These are phyloP conservation scores for Magnaporthiopsis rhizophila DNA, from an alignment of 2,329 filamentous ascomycete genomes.

Conservation along the genomic window DNA sequence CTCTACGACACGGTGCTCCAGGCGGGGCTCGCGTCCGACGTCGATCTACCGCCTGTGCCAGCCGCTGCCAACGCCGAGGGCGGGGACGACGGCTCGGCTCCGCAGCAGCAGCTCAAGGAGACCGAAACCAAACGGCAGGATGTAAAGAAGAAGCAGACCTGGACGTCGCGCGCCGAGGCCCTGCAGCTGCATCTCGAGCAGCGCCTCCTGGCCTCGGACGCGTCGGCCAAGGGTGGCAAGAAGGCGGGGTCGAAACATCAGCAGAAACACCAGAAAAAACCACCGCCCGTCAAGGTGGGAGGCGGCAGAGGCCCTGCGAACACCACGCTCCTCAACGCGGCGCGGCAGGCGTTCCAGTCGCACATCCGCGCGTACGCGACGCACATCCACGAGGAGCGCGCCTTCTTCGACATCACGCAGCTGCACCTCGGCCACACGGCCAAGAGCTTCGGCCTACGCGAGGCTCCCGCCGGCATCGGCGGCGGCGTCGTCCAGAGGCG, in stretches of 20 bases:
- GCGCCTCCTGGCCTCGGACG: constrained; percentile 37
- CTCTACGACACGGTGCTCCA: constrained; percentile 51
- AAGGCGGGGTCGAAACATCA: constrained; percentile 24
- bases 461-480: constrained; percentile 78
- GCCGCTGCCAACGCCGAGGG: constrained; percentile 60
- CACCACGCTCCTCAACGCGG: constrained; percentile 70
- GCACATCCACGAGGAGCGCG: constrained; percentile 76
- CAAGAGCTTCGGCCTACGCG: constrained; percentile 85
- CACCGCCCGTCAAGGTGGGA: constrained; percentile 2
- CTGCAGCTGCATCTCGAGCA: constrained; percentile 54
- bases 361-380: constrained; percentile 94
- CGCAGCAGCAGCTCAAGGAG: constrained; percentile 14
- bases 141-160: constrained; percentile 31
- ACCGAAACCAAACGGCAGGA: not conserved
- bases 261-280: constrained; percentile 37
- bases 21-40: constrained; percentile 53
- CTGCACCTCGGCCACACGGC: constrained; percentile 88
- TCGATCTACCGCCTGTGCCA: constrained; percentile 48
- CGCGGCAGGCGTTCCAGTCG: constrained; percentile 78
- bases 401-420: constrained; percentile 84
- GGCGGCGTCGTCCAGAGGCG: constrained; percentile 40
- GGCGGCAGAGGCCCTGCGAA: not conserved
- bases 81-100: constrained; percentile 37
- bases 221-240: constrained; percentile 9
- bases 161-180: constrained; percentile 40